These are phyloP conservation scores for Nicotiana attenuata DNA, from an alignment of 257 asterid species.

Conservation along the genomic window DNA sequence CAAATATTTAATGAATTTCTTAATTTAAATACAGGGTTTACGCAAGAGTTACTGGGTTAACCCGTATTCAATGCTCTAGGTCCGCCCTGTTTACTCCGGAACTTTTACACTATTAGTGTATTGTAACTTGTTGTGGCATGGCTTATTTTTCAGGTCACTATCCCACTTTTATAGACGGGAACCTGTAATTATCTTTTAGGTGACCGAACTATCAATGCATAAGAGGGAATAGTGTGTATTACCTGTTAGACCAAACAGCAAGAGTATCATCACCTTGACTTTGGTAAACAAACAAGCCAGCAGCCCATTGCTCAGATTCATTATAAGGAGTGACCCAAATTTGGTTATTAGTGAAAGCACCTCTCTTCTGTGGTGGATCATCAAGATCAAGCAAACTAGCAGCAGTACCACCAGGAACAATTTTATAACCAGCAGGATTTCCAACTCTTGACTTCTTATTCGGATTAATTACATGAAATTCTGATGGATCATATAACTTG, in stretches of 20 bases:
- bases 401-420: constrained; percentile 82
- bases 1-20: too few species aligned
- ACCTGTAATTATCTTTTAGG: too few species aligned
- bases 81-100: too few species aligned
- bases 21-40: too few species aligned
- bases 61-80: too few species aligned
- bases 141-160: too few species aligned
- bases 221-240: background rate
- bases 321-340: constrained; percentile 91
- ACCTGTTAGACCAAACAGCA: constrained; percentile 92
- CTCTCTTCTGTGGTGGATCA: constrained; percentile 83
- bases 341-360: constrained; percentile 77
- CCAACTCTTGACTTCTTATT: constrained; percentile 64
- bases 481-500: constrained; percentile 67
- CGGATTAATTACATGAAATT: constrained; percentile 77
- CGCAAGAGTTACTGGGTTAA: too few species aligned
- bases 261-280: constrained; percentile 94
- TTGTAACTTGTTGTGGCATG: too few species aligned
- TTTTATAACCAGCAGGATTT: constrained; percentile 79
- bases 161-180: too few species aligned
- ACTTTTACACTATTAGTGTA: too few species aligned
- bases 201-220: too few species aligned
- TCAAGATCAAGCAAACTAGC: constrained; percentile 82
- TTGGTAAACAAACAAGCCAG: constrained; percentile 82
- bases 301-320: constrained; percentile 79